Evolutionary conservation across 2,329 filamentous ascomycete genomes (phyloP).

Genomic region (Clonostachys byssicola): DNA sequence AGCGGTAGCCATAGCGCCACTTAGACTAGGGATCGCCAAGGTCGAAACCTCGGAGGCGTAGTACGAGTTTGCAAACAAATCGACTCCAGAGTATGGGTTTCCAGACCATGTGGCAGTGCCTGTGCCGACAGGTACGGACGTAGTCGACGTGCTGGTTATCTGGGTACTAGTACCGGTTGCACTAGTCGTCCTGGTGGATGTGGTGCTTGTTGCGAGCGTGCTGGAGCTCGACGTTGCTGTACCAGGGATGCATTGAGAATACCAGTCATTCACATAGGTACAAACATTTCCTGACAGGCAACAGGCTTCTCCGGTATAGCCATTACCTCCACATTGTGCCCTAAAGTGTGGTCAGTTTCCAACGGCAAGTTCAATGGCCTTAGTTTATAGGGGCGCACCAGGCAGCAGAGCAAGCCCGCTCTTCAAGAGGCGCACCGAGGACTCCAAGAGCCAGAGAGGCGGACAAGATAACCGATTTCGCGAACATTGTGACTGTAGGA

Average conservation of each 20-base stretch:
- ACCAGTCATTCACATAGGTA: slow-evolving; percentile 23
- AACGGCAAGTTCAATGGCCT: too few species aligned
- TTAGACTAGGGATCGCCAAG: slow-evolving; percentile 58
- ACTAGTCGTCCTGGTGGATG: slow-evolving; percentile 8
- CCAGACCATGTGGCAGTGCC: slow-evolving; percentile 39
- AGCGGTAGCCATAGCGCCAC: slow-evolving; percentile 46
- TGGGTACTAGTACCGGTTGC: slow-evolving; percentile 11
- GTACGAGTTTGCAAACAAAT: slow-evolving; percentile 48
- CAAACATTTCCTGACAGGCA: slow-evolving; percentile 33
- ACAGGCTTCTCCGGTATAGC: slow-evolving; percentile 36
- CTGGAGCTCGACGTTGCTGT: slow-evolving; percentile 8
- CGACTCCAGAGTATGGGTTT: slow-evolving; percentile 48
- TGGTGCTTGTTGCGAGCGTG: slow-evolving; percentile 15
- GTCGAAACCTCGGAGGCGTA: slow-evolving; percentile 50
- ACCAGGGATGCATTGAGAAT: slow-evolving; percentile 27
- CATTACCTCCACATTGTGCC: slow-evolving; percentile 4
- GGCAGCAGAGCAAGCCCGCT: too few species aligned
- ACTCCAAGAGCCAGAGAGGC: too few species aligned
- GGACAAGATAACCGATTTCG: too few species aligned
- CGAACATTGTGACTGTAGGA: too few species aligned
- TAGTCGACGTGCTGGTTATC: slow-evolving; percentile 10
- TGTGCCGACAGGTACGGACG: slow-evolving; percentile 16
- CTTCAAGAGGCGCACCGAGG: too few species aligned
- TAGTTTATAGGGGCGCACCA: too few species aligned
- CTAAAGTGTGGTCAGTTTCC: neutral